These are phyloP conservation scores for Kluyveromyces dobzhanskii DNA, from an alignment of 805 yeast species.

Conservation along the genomic window DNA sequence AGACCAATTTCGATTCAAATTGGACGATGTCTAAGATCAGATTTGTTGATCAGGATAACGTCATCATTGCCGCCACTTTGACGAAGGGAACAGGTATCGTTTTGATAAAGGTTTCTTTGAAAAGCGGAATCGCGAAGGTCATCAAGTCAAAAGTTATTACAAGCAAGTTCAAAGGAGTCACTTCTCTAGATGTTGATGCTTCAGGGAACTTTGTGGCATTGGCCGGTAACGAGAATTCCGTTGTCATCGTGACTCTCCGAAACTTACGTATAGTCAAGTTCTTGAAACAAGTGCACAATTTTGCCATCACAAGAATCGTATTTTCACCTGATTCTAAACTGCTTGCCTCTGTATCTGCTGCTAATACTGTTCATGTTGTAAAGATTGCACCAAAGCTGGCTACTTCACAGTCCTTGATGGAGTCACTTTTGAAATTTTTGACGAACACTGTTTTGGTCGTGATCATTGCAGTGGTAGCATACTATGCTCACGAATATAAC, in stretches of 20 bases:
- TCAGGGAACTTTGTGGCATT: constrained; percentile 32
- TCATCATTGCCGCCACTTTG: constrained; percentile 38
- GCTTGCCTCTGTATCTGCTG: constrained; percentile 69
- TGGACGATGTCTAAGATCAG: constrained; percentile 29
- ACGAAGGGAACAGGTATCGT: constrained; percentile 35
- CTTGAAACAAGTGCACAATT: constrained; percentile 57
- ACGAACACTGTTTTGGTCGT: constrained; percentile 20
- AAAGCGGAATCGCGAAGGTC: constrained; percentile 18
- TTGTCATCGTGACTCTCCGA: constrained; percentile 44
- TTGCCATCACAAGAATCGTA: constrained; percentile 67
- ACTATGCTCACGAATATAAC: constrained; percentile 19
- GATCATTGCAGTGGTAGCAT: constrained; percentile 17
- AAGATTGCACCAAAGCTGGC: constrained; percentile 46
- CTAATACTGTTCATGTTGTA: constrained; percentile 59
- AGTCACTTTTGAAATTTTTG: constrained; percentile 17
- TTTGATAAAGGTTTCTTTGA: constrained; percentile 21
- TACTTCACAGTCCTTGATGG: constrained; percentile 23
- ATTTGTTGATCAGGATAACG: constrained; percentile 27
- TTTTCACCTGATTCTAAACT: constrained; percentile 61
- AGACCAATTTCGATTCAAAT: constrained; percentile 29
- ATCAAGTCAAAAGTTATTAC: constrained; percentile 19
- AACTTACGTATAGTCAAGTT: constrained; percentile 44
- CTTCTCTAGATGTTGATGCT: constrained; percentile 38
- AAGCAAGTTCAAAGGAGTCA: constrained; percentile 43
- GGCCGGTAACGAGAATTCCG: constrained; percentile 51